Base-by-base conservation (phyloP, 495 filamentous ascomycete species). In the Neurospora hispaniola region DNA sequence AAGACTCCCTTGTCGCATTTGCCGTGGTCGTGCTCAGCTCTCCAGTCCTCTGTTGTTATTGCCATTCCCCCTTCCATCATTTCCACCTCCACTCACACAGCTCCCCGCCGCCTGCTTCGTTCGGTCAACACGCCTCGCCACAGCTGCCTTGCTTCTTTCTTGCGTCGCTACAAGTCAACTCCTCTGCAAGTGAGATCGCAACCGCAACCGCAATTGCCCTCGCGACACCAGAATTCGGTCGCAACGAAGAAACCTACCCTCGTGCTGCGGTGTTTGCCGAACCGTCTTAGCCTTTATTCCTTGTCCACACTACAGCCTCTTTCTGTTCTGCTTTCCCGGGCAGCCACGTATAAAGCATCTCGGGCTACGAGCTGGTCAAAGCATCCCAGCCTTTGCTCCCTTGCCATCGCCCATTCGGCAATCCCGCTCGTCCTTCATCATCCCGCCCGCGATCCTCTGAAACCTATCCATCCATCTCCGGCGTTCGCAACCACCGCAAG, bases 271-370 rank as follows among this genome's bases (percentile, higher is more conserved):
- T 38, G 14, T 66, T 66, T 40, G 69, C 72, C 69, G 69, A 59
- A 46, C 69, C 54, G 54, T 69, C 27, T 39, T 71, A 20, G 44
- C 54, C 73, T 76, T 74, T 72, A n/a, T 74, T 72, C 73, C 73
- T 72, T 71, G 73, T 69, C 71, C 69, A 69, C 23, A 18, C 69
- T 42, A 10, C 72, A 71, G 70, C 62, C 38, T 70, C 23, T 40
- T 41, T 39, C 71, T 48, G 39, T 46, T 74, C 41, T 42, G 16
- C 42, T 71, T 42, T 20, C 44, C 44, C 3, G 23, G 20, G 20
- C 48, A 59, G 48, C 23, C 11, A 59, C 48, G 48, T 59, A 59
- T 59, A 59, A 59, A 59, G 48, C 48, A 59, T 59, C 20, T 11
- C 54, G 14, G 54, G 54, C 54, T 62, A 62, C 54, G 27, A 35